Percentiles rank a stretch among this genome's conserved stretches.
Evolutionary conservation across 1,139 yeast species (phyloP).

Genomic region (Saccharomyces uvarum): DNA sequence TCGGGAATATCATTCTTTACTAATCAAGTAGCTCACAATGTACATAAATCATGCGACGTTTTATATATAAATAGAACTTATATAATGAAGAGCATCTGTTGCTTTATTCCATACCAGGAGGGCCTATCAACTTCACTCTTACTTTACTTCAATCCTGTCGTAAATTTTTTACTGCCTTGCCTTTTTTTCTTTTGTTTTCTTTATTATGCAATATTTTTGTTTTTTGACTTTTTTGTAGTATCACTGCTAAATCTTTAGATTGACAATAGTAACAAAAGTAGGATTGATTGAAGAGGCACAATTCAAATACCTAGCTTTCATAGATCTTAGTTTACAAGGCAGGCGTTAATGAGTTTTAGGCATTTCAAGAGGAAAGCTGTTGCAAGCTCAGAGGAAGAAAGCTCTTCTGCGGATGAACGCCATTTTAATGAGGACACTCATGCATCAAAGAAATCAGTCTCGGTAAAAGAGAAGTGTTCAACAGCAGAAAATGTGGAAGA

Average conservation of each 20-base stretch:
- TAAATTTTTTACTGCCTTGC: too few species aligned
- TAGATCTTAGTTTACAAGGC: too few species aligned
- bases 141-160: too few species aligned
- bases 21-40: neutral
- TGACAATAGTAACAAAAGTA: neutral
- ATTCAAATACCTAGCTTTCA: neutral
- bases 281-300: neutral
- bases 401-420: neutral
- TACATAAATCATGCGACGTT: neutral
- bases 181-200: too few species aligned
- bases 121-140: too few species aligned
- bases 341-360: slow-evolving; percentile 3
- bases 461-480: neutral
- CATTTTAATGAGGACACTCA: neutral
- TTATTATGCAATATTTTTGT: too few species aligned
- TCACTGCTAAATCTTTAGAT: neutral
- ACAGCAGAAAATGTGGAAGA: neutral
- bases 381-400: neutral
- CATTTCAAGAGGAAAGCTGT: slow-evolving; percentile 5
- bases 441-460: neutral
- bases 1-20: neutral
- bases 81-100: neutral
- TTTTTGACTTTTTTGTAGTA: too few species aligned
- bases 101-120: neutral
- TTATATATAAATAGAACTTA: neutral